Base-by-base conservation (phyloP, 306 rosid species). In the Malus sylvestris region DNA sequence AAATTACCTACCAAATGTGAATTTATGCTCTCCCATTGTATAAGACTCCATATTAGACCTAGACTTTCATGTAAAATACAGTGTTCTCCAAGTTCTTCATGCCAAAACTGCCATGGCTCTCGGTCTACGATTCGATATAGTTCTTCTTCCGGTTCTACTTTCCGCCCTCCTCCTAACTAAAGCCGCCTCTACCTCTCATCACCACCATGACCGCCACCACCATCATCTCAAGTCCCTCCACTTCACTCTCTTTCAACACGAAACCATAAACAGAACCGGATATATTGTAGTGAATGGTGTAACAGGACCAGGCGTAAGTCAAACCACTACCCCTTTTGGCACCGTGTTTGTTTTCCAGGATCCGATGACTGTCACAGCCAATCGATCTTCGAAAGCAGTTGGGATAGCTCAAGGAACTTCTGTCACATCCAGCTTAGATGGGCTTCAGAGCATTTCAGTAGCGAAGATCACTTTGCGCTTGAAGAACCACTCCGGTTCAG, bases 211-310 rank as follows among this genome's bases (percentile, higher is more conserved):
- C 49, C 82, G 71, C 57, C 67, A 30, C 76, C 76, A 67, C 1
- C 73, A 71, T 10, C 81, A 81, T 60, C 70, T 83, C 51, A 88
- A 87, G 64, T 86, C 97, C 72, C 82, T 91, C 72, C 97, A 88
- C 76, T 88, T 93, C 73, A 23, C 95, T 1, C 82, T 93, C 22
- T 93, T 55, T 23, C 95, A 89, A 75, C 98, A 91, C 1, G 97
- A 91, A 70, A 91, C 95, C 40, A 60, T 85, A 57, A 93, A 91
- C 89, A 91, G 78, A 85, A 93, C 95, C 20, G 95, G 90, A 0
- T 91, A 85, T 63, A 68, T 80, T 65, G 86, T 88, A 44, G 96
- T 88, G 60, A 74, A 76, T 4, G 98, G 98, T 0, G 75, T 89
- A 14, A 45, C 83, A 16, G 89, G 86, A 23, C 60, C 84, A 2